These are phyloP conservation scores for Isoetes taiwanensis DNA, from an alignment of 75 land plant species.

Conservation along the genomic window DNA sequence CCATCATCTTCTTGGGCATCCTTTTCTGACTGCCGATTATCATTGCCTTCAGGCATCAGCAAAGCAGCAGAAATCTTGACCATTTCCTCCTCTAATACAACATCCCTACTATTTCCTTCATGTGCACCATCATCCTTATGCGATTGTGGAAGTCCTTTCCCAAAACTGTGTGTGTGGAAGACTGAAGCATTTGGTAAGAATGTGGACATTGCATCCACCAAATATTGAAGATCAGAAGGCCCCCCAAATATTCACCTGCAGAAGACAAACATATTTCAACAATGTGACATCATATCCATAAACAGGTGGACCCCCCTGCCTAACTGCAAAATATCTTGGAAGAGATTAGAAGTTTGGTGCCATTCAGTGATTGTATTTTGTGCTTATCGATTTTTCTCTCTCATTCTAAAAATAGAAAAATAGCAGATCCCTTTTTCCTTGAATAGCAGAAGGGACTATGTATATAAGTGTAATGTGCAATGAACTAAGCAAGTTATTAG, in stretches of 20 bases:
- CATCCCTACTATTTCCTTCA: too few species aligned
- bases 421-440: too few species aligned
- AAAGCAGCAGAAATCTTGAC: slow-evolving; percentile 82
- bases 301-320: too few species aligned
- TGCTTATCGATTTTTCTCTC: too few species aligned
- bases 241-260: slow-evolving; percentile 95
- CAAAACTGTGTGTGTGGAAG: slow-evolving; percentile 77
- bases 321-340: too few species aligned
- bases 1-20: not conserved
- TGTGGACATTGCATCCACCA: slow-evolving; percentile 66
- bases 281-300: too few species aligned
- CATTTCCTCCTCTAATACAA: slow-evolving; percentile 75
- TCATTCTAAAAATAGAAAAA: too few species aligned
- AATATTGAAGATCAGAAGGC: slow-evolving; percentile 68
- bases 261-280: too few species aligned
- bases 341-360: slow-evolving; percentile 2
- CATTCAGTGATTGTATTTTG: too few species aligned
- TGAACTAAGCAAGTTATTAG: too few species aligned
- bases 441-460: too few species aligned
- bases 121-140: slow-evolving; percentile 14
- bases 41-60: slow-evolving; percentile 29
- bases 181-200: slow-evolving; percentile 84
- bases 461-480: too few species aligned
- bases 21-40: not conserved
- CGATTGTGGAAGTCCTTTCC: slow-evolving; percentile 14